Percentiles rank a stretch among this genome's conserved stretches.
Evolutionary conservation across 2,329 filamentous ascomycete species (phyloP).

Genomic region (Aspergillus sp.): DNA sequence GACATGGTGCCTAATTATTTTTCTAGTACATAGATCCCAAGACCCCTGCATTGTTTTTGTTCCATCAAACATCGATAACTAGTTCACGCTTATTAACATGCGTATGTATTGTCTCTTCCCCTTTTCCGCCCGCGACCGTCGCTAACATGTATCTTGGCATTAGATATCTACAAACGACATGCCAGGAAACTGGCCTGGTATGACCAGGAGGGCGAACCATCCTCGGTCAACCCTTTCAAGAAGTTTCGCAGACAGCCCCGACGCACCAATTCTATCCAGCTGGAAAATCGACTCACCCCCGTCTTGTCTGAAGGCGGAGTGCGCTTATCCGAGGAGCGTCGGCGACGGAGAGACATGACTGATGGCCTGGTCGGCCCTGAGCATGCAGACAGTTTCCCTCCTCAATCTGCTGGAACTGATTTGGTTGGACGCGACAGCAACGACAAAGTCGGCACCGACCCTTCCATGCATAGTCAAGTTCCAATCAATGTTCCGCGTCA

Average conservation of each 20-base stretch:
- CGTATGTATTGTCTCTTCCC: background rate
- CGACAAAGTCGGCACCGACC: conserved; percentile 19
- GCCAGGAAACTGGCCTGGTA: conserved; percentile 46
- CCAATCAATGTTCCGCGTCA: conserved; percentile 33
- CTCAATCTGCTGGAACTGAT: conserved; percentile 28
- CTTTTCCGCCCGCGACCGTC: background rate
- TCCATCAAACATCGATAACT: background rate
- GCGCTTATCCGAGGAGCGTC: conserved; percentile 24
- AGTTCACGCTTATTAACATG: background rate
- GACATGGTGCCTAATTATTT: background rate
- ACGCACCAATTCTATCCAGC: conserved; percentile 31
- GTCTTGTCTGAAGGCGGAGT: conserved; percentile 28
- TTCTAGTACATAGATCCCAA: background rate
- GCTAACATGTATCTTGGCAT: conserved; percentile 6
- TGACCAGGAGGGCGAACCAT: conserved; percentile 39
- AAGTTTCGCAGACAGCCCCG: conserved; percentile 36
- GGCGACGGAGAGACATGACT: conserved; percentile 27
- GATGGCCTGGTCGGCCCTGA: conserved; percentile 25
- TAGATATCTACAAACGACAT: conserved; percentile 44
- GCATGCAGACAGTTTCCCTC: conserved; percentile 30
- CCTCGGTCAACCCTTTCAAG: conserved; percentile 45
- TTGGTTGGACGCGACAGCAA: conserved; percentile 14
- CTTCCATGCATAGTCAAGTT: conserved; percentile 32
- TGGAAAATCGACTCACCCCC: conserved; percentile 31
- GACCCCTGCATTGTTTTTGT: background rate